Conservation (phyloP, 306 rosid genomes). For the Vicia villosa region DNA sequence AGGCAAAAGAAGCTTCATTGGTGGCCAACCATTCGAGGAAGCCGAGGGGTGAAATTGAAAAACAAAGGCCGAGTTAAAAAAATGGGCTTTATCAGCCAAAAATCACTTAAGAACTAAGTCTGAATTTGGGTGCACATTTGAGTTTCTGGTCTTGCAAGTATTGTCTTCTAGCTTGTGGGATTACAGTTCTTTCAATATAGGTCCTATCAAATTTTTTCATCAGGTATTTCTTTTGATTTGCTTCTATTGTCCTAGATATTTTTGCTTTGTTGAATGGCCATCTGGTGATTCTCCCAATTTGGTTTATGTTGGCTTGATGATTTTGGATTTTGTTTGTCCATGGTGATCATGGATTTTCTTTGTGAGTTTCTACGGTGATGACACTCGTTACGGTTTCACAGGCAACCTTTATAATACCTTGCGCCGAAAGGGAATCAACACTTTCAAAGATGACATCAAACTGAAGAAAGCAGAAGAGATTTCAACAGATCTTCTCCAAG, state of each 20-base stretch:
- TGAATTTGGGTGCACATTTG: slow-evolving; percentile 4
- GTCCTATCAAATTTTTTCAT: not conserved
- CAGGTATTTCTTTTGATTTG: slow-evolving; percentile 9
- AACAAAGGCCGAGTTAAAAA: slow-evolving; percentile 49
- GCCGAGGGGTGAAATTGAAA: slow-evolving; percentile 49
- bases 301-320: not conserved
- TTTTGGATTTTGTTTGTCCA: not conserved
- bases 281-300: not conserved
- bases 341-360: not conserved
- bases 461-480: too few relatives aligned
- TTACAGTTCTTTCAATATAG: not conserved
- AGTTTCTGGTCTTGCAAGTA: not conserved
- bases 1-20: slow-evolving; percentile 49
- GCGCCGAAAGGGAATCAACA: too few relatives aligned
- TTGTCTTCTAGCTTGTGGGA: not conserved
- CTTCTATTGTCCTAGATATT: not conserved
- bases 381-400: too few relatives aligned
- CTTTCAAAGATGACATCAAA: too few relatives aligned
- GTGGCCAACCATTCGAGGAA: slow-evolving; percentile 53
- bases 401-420: too few relatives aligned
- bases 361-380: not conserved
- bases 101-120: slow-evolving; percentile 35
- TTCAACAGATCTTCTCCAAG: too few relatives aligned
- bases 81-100: slow-evolving; percentile 45
- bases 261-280: not conserved